A percentile compares a stretch with the other conserved stretches of the same genome.
These are phyloP conservation scores for Xylaria scruposa DNA, from an alignment of 495 filamentous ascomycete genomes.

Conservation along the genomic window DNA sequence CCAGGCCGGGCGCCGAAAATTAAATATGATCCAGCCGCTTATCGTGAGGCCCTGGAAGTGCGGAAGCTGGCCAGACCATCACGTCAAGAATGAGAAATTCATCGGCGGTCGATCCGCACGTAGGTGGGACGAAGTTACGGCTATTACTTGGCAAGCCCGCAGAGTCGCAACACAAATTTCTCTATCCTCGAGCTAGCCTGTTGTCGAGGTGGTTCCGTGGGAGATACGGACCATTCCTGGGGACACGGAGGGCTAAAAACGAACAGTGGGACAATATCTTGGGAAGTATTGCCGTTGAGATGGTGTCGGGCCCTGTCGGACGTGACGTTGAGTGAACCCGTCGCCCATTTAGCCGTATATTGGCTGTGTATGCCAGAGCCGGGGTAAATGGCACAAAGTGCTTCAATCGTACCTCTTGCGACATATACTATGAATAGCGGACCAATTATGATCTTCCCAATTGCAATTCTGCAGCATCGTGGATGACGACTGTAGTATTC, in stretches of 20 bases:
- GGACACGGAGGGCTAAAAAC: conserved; percentile 37
- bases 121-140: conserved; percentile 5
- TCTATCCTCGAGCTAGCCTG: conserved; percentile 12
- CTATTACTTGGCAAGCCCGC: conserved; percentile 15
- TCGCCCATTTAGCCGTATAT: conserved; percentile 45
- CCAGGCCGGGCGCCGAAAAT: conserved; percentile 21
- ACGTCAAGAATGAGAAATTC: conserved; percentile 25
- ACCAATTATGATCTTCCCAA: conserved; percentile 21
- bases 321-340: conserved; percentile 34
- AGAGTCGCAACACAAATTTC: conserved; percentile 13
- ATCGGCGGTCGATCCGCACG: conserved; percentile 16
- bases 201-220: conserved; percentile 17
- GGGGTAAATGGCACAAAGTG: conserved; percentile 36
- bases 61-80: conserved; percentile 20
- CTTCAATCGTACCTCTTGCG: conserved; percentile 10
- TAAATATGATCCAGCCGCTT: conserved; percentile 33
- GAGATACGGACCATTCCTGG: conserved; percentile 33
- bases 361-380: conserved; percentile 30
- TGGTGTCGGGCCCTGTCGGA: conserved; percentile 34
- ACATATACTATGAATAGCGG: conserved; percentile 23
- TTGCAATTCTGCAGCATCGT: conserved; percentile 5
- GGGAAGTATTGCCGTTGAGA: conserved; percentile 31
- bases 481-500: background rate
- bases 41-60: conserved; percentile 11
- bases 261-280: conserved; percentile 28